Percentiles rank a stretch among this genome's conserved stretches.
phyloP scores from a whole-genome alignment of 140 eudicot species.

The Eryngium alpinum region DNA sequence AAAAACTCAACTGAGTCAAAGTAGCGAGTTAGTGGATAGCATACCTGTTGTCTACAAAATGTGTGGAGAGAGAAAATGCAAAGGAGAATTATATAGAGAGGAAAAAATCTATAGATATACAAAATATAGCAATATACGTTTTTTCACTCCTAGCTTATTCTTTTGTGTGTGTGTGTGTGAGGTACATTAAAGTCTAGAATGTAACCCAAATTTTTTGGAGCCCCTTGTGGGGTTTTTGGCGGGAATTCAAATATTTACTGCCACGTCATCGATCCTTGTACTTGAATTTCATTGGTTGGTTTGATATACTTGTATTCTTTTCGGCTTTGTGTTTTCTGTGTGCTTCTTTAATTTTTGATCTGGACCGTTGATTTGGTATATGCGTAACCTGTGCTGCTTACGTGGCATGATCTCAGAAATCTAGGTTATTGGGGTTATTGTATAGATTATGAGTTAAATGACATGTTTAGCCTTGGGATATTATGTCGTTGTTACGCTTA shows the following conservation, averaged over 20 bases:
- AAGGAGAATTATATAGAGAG: constrained; percentile 31
- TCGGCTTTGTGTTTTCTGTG: neutral
- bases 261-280: constrained; percentile 37
- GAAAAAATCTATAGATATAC: constrained; percentile 1
- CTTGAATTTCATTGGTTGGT: neutral
- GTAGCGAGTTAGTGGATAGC: neutral
- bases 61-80: constrained; percentile 12
- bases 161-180: constrained; percentile 25
- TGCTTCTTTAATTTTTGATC: neutral
- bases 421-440: no score
- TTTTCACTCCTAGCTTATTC: constrained; percentile 28
- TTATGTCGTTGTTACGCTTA: no score
- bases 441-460: no score
- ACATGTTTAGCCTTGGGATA: no score
- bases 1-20: neutral
- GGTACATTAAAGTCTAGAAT: neutral
- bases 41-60: neutral
- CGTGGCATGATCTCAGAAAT: no score
- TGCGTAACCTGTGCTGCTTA: no score
- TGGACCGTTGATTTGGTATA: neutral
- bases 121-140: constrained; percentile 23
- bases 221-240: constrained; percentile 44
- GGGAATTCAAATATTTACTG: constrained; percentile 28
- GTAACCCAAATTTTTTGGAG: neutral
- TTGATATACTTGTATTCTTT: neutral